Evolutionary conservation across 768 basidiomycete species (phyloP).

Genomic region (Daedaleopsis nitida): DNA sequence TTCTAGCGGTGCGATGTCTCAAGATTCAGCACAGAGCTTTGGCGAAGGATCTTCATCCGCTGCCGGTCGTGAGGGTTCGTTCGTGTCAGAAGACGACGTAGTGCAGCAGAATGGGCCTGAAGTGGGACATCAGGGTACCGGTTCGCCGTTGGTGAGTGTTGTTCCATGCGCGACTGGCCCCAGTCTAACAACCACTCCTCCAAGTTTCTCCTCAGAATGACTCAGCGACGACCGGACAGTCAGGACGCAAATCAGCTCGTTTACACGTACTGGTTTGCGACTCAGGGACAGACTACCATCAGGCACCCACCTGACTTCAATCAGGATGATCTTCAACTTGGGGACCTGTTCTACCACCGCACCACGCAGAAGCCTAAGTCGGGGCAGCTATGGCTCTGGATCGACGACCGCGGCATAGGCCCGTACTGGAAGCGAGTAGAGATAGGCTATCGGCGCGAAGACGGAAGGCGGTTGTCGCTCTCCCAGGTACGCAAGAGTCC

Average conservation of each 20-base stretch:
- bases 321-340: neutral
- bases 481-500: neutral
- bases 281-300: neutral
- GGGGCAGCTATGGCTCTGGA: neutral
- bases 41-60: too few species aligned
- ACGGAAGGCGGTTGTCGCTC: neutral
- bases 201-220: neutral
- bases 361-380: neutral
- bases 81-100: too few species aligned
- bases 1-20: too few species aligned
- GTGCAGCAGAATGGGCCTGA: too few species aligned
- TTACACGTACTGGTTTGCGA: neutral
- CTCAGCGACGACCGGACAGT: neutral
- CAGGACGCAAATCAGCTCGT: neutral
- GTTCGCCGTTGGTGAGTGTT: neutral
- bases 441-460: neutral
- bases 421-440: neutral
- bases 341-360: neutral
- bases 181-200: neutral
- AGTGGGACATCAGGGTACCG: neutral
- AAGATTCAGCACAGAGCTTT: too few species aligned
- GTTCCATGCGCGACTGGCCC: neutral
- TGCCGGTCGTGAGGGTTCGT: too few species aligned
- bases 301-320: neutral
- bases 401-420: neutral